Evolutionary conservation across 129 eudicot species (phyloP), one percentile per base, ranked within the genome.

Genomic region (Smallanthus sonchifolius): DNA sequence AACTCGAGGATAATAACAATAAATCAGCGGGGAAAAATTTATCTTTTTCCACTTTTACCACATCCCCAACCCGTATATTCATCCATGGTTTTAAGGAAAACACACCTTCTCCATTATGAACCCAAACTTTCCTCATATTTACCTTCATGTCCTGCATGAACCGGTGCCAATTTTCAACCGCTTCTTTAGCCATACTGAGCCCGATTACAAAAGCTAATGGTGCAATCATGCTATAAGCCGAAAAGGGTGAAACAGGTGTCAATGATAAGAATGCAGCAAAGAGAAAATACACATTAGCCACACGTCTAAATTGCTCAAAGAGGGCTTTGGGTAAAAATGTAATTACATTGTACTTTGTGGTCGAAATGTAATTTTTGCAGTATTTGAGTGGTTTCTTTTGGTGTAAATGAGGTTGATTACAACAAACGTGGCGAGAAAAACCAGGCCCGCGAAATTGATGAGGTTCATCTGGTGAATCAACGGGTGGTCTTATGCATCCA

Each of bases 81-180:
- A 83, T 87, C 99, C 99, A 95, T 2, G 96, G 86, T 55, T 76
- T 91, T 72, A 5, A 64, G 8, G 85, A 74, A 85, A 91, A 95
- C 6, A 57, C 82, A 35, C 97, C 99, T 45, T 84, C 80, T 40
- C 69, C 86, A 66, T 62, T 77, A 82, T 91, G 97, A 65, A 91
- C 85, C 64, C 39, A 55, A 35, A 90, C 96, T 95, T 95, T 95
- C 47, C 96, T 57, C 85, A 85, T 74, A 71, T 95, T 95, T 47
- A 95, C 93, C 83, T 91, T 95, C 99, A 91, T 88, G 75, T 95
- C 99, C 72, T 95, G 99, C 80, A 95, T 83, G 60, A 95, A 95
- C 34, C 99, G 79, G 35, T 88, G 90, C 99, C 97, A 95, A 75
- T 95, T 96, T 79, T 95, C 99, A 34, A 91, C 74, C 2, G 96